Base-by-base conservation (phyloP, 768 basidiomycete species). In the Pleurotus eryngii region DNA sequence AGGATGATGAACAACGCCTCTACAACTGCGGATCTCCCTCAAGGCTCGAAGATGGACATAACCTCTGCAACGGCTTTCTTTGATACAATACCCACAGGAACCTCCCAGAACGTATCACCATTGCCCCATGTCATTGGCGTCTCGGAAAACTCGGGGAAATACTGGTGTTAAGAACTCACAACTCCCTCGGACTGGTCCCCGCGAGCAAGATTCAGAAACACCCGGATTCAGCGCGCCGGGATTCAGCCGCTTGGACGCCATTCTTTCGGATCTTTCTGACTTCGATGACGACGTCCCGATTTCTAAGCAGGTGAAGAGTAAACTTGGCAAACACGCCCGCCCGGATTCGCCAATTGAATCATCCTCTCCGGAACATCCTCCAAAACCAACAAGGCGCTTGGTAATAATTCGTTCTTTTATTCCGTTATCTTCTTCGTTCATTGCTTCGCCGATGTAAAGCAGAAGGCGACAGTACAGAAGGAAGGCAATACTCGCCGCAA, bases 221-320 rank as follows among this genome's bases (percentile, higher is more conserved):
- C 14, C 40, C 11, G 40, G 26, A 5, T 4, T 47, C 30, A 35
- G 22, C 26, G 54, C 39, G 11, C 14, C 40, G 14, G 40, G 26
- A 5, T 4, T 56, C 30, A 35, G 22, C 26, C 14, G 27, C 42
- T 45, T 57, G 20, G 42, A 24, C 47, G 15, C 17, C 37, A 43
- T 38, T 15, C 27, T 43, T 14, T 47, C 42, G 4, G 49, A 57
- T 14, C 22, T 46, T n/a, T 37, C 38, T 17, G 60, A 61, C 24
- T 39, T 49, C 11, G 60, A 53, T 5, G 60, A 61, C 50, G 60
- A 61, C 24, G 47, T 57, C 18, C 60, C 60, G 6, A 12, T 58
- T 5, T 20, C 30, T 15, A 45, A 57, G 22, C 47, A 11, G 14
- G 22, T 43, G 39, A 43, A 15, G 17, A 18, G n/a, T 30, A 18